These are phyloP conservation scores for Aspergillus heteromorphus DNA, from an alignment of 495 filamentous ascomycete species.

Conservation along the genomic window DNA sequence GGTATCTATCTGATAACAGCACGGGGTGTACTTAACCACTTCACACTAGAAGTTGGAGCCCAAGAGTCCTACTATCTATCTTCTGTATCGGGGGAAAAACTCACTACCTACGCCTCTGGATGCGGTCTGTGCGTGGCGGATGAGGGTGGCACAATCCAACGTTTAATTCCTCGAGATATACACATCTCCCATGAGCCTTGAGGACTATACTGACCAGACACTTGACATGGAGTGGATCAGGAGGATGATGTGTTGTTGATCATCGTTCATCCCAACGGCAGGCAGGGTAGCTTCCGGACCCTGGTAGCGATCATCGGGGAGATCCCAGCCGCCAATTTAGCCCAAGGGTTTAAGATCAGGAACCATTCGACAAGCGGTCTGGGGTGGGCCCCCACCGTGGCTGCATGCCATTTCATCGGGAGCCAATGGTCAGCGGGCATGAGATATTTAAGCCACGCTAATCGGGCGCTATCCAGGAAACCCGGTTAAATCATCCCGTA, in stretches of 20 bases:
- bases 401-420: constrained; percentile 4
- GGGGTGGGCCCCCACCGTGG: not conserved
- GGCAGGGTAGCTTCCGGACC: not conserved
- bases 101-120: not conserved
- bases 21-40: not conserved
- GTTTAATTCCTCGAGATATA: not conserved
- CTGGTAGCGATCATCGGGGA: constrained; percentile 11
- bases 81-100: not conserved
- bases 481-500: not conserved
- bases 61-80: no score
- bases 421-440: constrained; percentile 2
- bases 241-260: constrained; percentile 7
- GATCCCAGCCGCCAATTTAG: not conserved
- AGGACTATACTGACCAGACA: not conserved
- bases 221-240: not conserved
- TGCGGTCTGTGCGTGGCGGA: not conserved
- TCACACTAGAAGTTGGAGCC: not conserved
- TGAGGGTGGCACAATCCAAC: not conserved
- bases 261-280: not conserved
- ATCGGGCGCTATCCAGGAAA: constrained; percentile 3
- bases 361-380: constrained; percentile 12
- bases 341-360: not conserved
- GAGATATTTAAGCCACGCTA: constrained; percentile 9
- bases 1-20: no score
- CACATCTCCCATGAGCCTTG: not conserved